Evolutionary conservation across 1,284 basidiomycete genomes (phyloP).

Genomic region (Rugiboletus extremiorientalis): DNA sequence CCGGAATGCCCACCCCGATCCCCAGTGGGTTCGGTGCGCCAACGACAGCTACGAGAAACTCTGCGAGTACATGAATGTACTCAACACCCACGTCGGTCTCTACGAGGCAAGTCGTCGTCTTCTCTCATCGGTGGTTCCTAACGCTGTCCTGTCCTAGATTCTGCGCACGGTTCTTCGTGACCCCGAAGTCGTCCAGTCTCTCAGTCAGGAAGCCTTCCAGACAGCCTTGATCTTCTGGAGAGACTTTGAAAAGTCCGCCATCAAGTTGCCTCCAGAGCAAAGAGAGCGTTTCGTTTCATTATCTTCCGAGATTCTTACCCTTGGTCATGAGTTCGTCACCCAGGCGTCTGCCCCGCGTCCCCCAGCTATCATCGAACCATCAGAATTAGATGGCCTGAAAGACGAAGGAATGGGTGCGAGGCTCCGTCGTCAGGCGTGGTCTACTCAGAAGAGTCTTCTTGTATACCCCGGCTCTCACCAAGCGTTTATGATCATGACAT

Average conservation of each 20-base stretch:
- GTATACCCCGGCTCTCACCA: constrained; percentile 85
- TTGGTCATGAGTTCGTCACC: constrained; percentile 85
- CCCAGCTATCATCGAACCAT: constrained; percentile 63
- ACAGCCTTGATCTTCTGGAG: constrained; percentile 93
- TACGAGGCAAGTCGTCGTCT: constrained; percentile 67
- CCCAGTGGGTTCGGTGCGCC: constrained; percentile 79
- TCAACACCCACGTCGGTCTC: constrained; percentile 94
- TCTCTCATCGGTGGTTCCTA: background rate
- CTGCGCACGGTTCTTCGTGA: constrained; percentile 65
- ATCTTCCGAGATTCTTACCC: constrained; percentile 88
- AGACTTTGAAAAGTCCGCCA: constrained; percentile 97
- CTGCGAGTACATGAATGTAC: constrained; percentile 96
- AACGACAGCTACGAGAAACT: constrained; percentile 89
- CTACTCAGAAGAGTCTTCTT: constrained; percentile 67
- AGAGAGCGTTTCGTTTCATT: constrained; percentile 85
- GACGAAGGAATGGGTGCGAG: constrained; percentile 69
- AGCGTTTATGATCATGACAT: constrained; percentile 90
- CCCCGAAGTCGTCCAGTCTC: constrained; percentile 56
- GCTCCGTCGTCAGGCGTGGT: constrained; percentile 69
- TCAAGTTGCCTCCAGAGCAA: constrained; percentile 79
- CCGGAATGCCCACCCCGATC: constrained; percentile 90
- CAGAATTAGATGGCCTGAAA: constrained; percentile 66
- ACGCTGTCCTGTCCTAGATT: constrained; percentile 43
- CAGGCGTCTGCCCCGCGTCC: constrained; percentile 60
- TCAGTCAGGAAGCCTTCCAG: constrained; percentile 69